phyloP scores from a whole-genome alignment of 345 rosid species.

The Pugionium cornutum region DNA sequence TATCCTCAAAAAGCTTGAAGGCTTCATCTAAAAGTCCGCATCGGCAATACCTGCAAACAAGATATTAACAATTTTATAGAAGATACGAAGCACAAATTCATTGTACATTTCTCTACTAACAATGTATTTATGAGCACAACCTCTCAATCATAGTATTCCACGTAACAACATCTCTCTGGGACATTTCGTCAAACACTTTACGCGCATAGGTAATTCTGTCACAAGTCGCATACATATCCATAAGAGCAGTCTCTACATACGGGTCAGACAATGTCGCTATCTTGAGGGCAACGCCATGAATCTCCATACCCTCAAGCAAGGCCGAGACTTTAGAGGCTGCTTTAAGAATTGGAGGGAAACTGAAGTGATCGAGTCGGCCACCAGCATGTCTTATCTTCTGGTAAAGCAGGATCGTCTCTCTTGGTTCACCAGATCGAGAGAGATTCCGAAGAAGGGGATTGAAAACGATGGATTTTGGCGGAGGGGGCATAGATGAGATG shows the following conservation, averaged over 20 bases:
- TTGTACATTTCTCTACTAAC: background rate
- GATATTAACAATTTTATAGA: background rate
- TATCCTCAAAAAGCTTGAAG: slow-evolving; percentile 65
- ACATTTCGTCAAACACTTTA: slow-evolving; percentile 56
- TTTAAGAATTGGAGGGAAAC: slow-evolving; percentile 54
- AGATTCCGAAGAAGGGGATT: slow-evolving; percentile 50
- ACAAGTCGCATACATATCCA: slow-evolving; percentile 46
- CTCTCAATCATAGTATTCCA: slow-evolving; percentile 69
- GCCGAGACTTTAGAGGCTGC: slow-evolving; percentile 46
- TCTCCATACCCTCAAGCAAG: slow-evolving; percentile 53
- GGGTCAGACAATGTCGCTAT: slow-evolving; percentile 52
- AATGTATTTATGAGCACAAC: slow-evolving; percentile 31
- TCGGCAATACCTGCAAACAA: slow-evolving; percentile 47
- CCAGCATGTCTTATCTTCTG: slow-evolving; percentile 42
- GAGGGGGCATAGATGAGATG: slow-evolving; percentile 42
- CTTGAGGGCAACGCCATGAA: slow-evolving; percentile 58
- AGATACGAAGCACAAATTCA: background rate
- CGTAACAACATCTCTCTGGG: slow-evolving; percentile 52
- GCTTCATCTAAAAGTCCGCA: slow-evolving; percentile 50
- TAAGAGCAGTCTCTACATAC: slow-evolving; percentile 56
- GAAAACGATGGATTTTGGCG: slow-evolving; percentile 33
- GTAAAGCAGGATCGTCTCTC: slow-evolving; percentile 40
- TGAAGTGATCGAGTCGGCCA: slow-evolving; percentile 45
- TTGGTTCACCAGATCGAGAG: slow-evolving; percentile 40
- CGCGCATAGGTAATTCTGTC: slow-evolving; percentile 48